Base-by-base conservation (phyloP, 192 early-diverging fungal species). In the Mortierella antarctica region DNA sequence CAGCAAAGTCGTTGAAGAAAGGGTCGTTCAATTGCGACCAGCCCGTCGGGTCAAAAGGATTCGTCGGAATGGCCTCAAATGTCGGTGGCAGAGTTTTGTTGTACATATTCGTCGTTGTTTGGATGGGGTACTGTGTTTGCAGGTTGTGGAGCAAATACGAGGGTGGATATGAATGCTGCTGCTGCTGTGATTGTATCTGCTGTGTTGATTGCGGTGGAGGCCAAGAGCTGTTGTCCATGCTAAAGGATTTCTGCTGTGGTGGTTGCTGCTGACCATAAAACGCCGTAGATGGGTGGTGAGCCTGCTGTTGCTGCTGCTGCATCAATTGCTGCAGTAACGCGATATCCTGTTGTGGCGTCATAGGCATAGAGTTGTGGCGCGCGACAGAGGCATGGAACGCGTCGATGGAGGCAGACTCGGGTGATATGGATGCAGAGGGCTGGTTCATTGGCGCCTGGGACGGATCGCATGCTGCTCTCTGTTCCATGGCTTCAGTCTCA, bases 101-200 rank as follows among this genome's bases (percentile, higher is more conserved):
- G 50, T 52, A 65, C 51, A 54, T 65, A 42, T 65, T 65, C 17
- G 63, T 65, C 40, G 63, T 65, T 1, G 63, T 65, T 52, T 54
- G 52, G 51, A 65, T 65, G 1, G 63, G 63, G 5, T 53, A 49
- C 14, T 52, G 63, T n/a, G 31, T 31, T 31, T 31, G 31, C 31
- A 31, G 31, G 31, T 31, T 31, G 31, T 31, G 31, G 31, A 31
- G 31, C 31, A 31, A 31, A 31, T 31, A 3, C 31, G 31, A 6
- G 11, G 50, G 56, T 39, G 13, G 62, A 0, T 64, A 48, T 10
- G 49, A 49, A 4, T 52, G 62, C 4, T 41, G 56, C 6, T 49
- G 56, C 7, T 59, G 57, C 44, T 57, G 44, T 8, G 18, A n/a
- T 6, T 57, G 67, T 31, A 59, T 56, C 13, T 67, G 65, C 20